A percentile compares a stretch with the other conserved stretches of the same genome.
phyloP scores from a whole-genome alignment of 2,329 filamentous ascomycete genomes.

The Trichoderma citrinoviride region DNA sequence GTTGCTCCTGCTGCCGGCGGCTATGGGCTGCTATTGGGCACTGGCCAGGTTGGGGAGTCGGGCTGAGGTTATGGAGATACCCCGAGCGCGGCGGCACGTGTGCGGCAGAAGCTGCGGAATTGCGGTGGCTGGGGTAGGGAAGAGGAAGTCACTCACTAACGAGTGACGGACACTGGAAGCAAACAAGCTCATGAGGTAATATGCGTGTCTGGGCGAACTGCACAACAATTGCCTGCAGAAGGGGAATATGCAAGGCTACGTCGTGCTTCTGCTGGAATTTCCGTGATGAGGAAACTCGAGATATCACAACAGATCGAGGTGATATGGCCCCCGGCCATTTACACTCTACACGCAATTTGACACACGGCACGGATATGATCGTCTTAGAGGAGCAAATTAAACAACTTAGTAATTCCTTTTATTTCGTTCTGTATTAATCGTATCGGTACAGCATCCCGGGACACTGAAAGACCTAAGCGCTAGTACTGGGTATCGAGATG shows the following conservation, averaged over 20 bases:
- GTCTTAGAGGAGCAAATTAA: not conserved
- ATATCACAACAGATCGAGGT: not conserved
- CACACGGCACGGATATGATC: not conserved
- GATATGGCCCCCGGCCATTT: not conserved
- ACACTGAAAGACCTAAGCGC: not conserved
- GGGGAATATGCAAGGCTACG: not conserved
- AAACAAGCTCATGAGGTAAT: not conserved
- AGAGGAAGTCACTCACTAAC: conserved; percentile 20
- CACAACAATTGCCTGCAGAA: not conserved
- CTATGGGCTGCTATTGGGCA: not conserved
- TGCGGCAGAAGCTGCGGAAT: conserved; percentile 16
- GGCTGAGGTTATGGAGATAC: conserved; percentile 21
- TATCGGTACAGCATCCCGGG: not conserved
- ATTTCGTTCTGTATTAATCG: not conserved
- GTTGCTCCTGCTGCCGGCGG: not conserved
- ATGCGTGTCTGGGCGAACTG: not conserved
- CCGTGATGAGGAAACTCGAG: not conserved
- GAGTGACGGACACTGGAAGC: not conserved
- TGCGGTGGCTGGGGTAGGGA: conserved; percentile 17
- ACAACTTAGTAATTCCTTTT: not conserved
- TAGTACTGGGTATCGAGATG: not conserved
- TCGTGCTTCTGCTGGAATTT: not conserved
- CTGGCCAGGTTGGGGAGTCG: not conserved
- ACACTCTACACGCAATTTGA: not conserved
- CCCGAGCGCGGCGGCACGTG: not conserved